phyloP scores from a whole-genome alignment of 768 basidiomycete species.

The Symmetrospora coprosmae region DNA sequence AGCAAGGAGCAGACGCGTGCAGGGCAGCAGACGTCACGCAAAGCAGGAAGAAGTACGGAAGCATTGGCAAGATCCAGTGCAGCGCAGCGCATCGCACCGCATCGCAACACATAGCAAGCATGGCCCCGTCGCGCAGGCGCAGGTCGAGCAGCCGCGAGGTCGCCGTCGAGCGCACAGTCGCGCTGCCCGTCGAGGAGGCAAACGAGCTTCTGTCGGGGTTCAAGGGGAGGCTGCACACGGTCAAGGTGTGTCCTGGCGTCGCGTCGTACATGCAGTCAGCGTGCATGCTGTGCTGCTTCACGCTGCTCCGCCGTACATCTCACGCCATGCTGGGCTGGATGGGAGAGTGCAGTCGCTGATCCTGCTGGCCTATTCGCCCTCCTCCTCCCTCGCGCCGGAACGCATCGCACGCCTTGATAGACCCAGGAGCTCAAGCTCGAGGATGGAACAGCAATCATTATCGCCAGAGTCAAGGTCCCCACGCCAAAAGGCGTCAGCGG shows the following conservation, averaged over 20 bases:
- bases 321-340: too few relatives aligned
- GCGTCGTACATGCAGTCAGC: too few relatives aligned
- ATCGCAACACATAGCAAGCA: background rate
- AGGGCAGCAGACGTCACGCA: too few relatives aligned
- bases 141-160: background rate
- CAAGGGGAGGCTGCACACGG: constrained; percentile 9
- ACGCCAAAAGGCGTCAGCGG: constrained; percentile 7
- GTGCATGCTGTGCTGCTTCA: too few relatives aligned
- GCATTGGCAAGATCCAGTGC: too few relatives aligned
- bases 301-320: too few relatives aligned
- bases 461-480: constrained; percentile 11
- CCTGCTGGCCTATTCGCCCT: too few relatives aligned
- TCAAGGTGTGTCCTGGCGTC: too few relatives aligned
- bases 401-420: background rate
- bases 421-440: constrained; percentile 20
- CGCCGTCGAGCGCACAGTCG: background rate
- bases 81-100: background rate
- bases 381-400: too few relatives aligned
- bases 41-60: too few relatives aligned
- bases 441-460: constrained; percentile 8
- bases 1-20: too few relatives aligned
- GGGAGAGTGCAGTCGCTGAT: too few relatives aligned
- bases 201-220: constrained; percentile 14
- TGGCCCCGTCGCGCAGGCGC: background rate
- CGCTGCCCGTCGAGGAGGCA: background rate